Evolutionary conservation across 2,329 filamentous ascomycete species (phyloP), one percentile per base, ranked within the genome.

Genomic region (Xylariaceae sp.): DNA sequence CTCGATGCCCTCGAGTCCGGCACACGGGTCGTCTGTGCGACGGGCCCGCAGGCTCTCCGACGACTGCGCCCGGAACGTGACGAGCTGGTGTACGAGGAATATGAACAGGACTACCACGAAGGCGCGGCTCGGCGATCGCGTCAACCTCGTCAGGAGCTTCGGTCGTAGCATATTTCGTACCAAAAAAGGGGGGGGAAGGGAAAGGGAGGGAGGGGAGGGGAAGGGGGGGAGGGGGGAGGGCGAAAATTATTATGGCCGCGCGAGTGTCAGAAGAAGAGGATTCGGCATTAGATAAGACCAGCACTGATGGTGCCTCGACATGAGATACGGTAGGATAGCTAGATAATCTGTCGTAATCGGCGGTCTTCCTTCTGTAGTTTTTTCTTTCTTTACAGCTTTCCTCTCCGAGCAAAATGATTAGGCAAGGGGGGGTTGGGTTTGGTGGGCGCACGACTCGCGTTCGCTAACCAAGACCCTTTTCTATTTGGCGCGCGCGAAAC

Each of bases 1-100:
- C 2, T 81, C 74, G 18, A 79, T 72, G 10, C 76, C 77, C 8
- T 75, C 62, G 39, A 71, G 68, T 18, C 65, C 65, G 9, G 62
- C 61, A 56, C 68, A 70, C 7, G 60, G 48, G 2, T 63, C 15
- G 53, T 50, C 48, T 48, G 44, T 56, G 54, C 13, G 15, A 51
- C 37, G 53, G 49, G n/a, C 13, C 34, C 56, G 44, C 11, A 44
- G 56, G 53, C 53, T 59, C 39, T 59, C 45, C 54, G 55, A 50
- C 49, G 53, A 63, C 23, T 54, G 55, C 15, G 53, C 62, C 51
- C 44, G 64, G 56, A 68, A 63, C 34, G 57, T 65, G 57, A 66
- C 59, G 50, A 68, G 65, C 53, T 69, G 65, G 34, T 61, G 62
- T 50, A 68, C 59, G 57, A 65, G 56, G 30, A 66, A 53, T 35